Evolutionary conservation across 129 eudicot species (phyloP), one percentile per base, ranked within the genome.

Genomic region (Escallonia herrerae): DNA sequence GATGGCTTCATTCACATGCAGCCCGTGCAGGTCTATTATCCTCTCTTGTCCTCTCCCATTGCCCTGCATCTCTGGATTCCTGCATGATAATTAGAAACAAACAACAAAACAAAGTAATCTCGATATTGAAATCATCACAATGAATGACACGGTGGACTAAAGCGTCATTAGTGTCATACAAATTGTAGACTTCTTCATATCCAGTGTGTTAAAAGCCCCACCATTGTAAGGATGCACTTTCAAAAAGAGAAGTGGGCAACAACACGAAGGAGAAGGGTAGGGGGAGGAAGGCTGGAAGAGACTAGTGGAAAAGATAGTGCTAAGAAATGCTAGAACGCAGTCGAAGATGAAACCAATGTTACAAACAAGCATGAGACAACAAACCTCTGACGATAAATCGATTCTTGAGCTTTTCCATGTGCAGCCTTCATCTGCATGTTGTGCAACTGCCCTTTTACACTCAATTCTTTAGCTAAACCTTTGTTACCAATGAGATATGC

Each of bases 371-470:
- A 58, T 33, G 40, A 63, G 66, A 49, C 5, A 51, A 65, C 74
- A 68, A 72, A 87, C 97, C 95, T 91, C 61, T 82, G 95, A 58
- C 80, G 95, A 64, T 84, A 91, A 44, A 91, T 91, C 47, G 96
- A 80, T 71, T 91, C 97, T 73, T 84, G 95, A 74, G 97, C 96
- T 74, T 91, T 84, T 46, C 78, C 90, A 72, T 91, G 94, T 62
- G 95, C 95, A 47, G 90, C 95, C 78, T 87, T 91, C 94, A 91
- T 87, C 73, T 87, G 94, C 82, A 91, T 80, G 82, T 82, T 87
- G 82, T 91, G 94, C 73, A 91, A 78, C 73, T 91, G 95, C 46
- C 97, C 97, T 78, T 87, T 91, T 22, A 76, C 76, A 52, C 95
- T 91, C 73, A 91, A 66, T 71, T 91, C 96, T 77, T 91, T 91